These are phyloP conservation scores for Rhodosporidiobolus odoratus DNA, from an alignment of 768 basidiomycete genomes.

Conservation along the genomic window DNA sequence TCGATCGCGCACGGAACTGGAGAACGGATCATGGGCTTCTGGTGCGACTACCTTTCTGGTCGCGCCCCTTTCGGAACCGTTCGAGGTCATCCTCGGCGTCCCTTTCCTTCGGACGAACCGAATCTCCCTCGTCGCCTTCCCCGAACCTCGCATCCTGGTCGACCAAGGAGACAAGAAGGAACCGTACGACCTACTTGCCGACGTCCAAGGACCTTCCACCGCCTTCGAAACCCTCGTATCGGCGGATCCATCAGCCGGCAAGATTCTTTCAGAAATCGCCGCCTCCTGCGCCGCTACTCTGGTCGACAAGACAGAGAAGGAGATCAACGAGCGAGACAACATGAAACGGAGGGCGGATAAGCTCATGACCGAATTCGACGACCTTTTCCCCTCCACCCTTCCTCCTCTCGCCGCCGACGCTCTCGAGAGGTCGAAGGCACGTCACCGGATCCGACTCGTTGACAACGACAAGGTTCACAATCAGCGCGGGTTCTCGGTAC, in stretches of 20 bases:
- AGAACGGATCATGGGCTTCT: not conserved
- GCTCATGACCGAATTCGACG: not conserved
- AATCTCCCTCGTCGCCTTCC: not conserved
- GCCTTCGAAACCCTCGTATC: not conserved
- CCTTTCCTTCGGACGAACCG: constrained; percentile 6
- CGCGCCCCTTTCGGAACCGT: constrained; percentile 2
- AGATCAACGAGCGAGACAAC: not conserved
- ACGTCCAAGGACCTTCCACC: not conserved
- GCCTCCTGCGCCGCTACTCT: not conserved
- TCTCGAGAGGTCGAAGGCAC: not conserved
- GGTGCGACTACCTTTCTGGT: not conserved
- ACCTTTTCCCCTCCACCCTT: constrained; percentile 12
- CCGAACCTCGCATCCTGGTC: not conserved
- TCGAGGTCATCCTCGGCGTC: constrained; percentile 11
- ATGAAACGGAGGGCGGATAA: not conserved
- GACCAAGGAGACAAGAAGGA: too few species aligned
- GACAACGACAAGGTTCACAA: constrained; percentile 12
- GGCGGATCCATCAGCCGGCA: not conserved
- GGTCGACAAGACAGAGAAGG: not conserved
- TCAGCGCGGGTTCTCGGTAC: constrained; percentile 3
- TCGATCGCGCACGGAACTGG: not conserved
- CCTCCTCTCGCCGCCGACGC: not conserved
- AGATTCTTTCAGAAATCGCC: not conserved
- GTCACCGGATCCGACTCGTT: constrained; percentile 3
- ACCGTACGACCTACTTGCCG: not conserved